Percentiles rank a stretch among this genome's conserved stretches.
Evolutionary conservation across 345 rosid species (phyloP).

Genomic region (Eucalyptus urophylla): DNA sequence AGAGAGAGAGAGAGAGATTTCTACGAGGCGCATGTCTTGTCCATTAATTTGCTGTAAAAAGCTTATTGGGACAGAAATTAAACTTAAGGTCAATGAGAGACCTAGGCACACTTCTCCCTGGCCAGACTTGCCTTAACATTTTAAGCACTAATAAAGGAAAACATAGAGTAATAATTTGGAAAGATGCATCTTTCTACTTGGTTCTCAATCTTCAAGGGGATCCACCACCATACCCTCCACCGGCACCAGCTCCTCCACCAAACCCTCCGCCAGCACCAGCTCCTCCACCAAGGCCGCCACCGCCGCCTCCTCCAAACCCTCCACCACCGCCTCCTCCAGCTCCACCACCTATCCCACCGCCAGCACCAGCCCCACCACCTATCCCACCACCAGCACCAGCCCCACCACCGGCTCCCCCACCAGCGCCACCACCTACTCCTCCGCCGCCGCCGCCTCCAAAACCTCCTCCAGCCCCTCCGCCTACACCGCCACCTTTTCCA

Average conservation of each 20-base stretch:
- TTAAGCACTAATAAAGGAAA: not conserved
- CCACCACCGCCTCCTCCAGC: not conserved
- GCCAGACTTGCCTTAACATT: not conserved
- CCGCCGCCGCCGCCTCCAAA: slow-evolving; percentile 13
- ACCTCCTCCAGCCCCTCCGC: slow-evolving; percentile 3
- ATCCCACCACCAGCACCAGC: not conserved
- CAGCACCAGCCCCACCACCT: not conserved
- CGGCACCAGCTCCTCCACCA: slow-evolving; percentile 16
- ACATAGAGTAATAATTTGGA: not conserved
- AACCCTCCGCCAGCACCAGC: slow-evolving; percentile 11
- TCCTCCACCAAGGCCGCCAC: not conserved
- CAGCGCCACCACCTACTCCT: slow-evolving; percentile 5
- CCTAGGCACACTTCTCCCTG: not conserved
- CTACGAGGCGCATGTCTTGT: not conserved
- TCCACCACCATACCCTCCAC: slow-evolving; percentile 19
- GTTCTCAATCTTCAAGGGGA: not conserved
- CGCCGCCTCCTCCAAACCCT: not conserved
- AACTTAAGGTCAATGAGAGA: not conserved
- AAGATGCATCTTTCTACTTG: not conserved
- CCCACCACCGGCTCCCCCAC: not conserved
- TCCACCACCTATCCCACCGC: not conserved
- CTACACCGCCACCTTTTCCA: slow-evolving; percentile 13
- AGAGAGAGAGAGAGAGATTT: not conserved
- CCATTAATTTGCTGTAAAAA: not conserved
- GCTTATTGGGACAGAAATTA: not conserved